These are phyloP conservation scores for Globisporangium splendens DNA, from an alignment of 352 stramenopile genomes.

Conservation along the genomic window DNA sequence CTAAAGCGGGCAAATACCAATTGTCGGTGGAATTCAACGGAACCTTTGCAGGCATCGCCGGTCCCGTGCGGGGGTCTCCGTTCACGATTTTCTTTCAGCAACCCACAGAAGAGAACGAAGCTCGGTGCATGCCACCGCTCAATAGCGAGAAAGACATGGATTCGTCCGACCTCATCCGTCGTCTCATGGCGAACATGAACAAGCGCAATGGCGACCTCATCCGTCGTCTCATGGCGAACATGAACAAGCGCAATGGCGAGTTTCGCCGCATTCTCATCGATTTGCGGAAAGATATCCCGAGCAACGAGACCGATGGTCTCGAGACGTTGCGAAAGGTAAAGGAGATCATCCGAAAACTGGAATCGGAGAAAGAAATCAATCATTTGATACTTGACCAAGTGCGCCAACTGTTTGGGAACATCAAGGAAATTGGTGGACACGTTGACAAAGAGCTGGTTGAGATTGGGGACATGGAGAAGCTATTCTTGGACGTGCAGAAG, in stretches of 20 bases:
- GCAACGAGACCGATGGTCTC: constrained; percentile 71
- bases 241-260: constrained; percentile 85
- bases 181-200: constrained; percentile 80
- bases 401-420: constrained; percentile 67
- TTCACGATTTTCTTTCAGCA: constrained; percentile 68
- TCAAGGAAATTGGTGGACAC: constrained; percentile 76
- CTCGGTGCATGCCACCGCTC: constrained; percentile 69
- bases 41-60: constrained; percentile 91
- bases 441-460: constrained; percentile 83
- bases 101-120: constrained; percentile 62
- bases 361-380: constrained; percentile 65
- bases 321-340: constrained; percentile 81
- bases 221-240: constrained; percentile 66
- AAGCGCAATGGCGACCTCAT: constrained; percentile 76
- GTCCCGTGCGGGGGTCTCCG: constrained; percentile 92
- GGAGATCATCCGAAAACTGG: constrained; percentile 80
- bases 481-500: constrained; percentile 76
- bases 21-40: constrained; percentile 91
- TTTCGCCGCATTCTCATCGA: constrained; percentile 78
- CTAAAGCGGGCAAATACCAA: constrained; percentile 77
- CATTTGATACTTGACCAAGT: constrained; percentile 75
- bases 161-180: constrained; percentile 62
- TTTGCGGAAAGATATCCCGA: constrained; percentile 79
- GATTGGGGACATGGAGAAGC: constrained; percentile 82
- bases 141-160: constrained; percentile 71